Base-by-base conservation (phyloP, 2,329 filamentous ascomycete genomes). In the Chaetoscypha palmicola region DNA sequence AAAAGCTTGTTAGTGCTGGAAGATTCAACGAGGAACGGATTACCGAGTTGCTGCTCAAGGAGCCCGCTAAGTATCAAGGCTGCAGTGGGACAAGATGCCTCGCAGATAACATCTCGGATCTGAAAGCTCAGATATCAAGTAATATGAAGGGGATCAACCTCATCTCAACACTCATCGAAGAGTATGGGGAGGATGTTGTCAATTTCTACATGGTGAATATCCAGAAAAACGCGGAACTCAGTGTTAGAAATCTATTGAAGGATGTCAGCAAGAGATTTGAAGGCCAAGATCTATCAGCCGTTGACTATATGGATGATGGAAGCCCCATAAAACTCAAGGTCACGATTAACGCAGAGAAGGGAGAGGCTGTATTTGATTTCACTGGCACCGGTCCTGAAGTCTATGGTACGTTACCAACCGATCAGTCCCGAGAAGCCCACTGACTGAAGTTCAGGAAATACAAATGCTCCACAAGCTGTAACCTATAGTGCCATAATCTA, bases 271-370 rank as follows among this genome's bases (percentile, higher is more conserved):
- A 74, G 49, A 73, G 78, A 19, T 86, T 88, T 53, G 73, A 79
- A 52, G 82, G 82, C 2, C 73, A 78, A 45, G 78, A 85, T n/a
- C 73, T 94, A 0, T 74, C 77, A 5, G 84, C 88, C 0, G 70
- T 81, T 1, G 87, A 94, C 58, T 87, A 81, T 67, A 92, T 94
- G 85, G 88, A 94, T 55, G 87, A 94, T 55, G 87, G 87, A 20
- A 85, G 77, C 8, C 84, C 86, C 0, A 91, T 94, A 56, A 71
- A 75, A 40, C 72, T 94, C 5, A 82, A 79, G 49, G 74, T 94
- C 9, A 81, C 77, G 1, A 92, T 94, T 51, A 77, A 91, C 57
- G 74, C 76, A 0, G 72, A 79, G 0, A 80, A 83, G 32, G 87
- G 86, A 12, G 82, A 86, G 49, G 87, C 87, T 0, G 67, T 83